These are phyloP conservation scores for Podaxis pistillaris DNA, from an alignment of 768 basidiomycete species.

Conservation along the genomic window DNA sequence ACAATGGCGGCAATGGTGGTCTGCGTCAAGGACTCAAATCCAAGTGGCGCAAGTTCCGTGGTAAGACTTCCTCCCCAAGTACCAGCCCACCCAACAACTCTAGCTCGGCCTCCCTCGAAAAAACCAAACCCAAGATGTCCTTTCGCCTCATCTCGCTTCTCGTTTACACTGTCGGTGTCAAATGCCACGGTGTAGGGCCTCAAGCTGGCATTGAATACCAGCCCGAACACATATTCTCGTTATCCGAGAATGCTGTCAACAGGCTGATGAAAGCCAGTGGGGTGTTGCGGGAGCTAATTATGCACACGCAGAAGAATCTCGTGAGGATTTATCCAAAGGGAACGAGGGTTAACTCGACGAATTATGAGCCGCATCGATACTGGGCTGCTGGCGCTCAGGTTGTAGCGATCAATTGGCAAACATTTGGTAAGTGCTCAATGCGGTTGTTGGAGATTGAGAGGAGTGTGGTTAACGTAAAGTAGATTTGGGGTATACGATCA, in stretches of 20 bases:
- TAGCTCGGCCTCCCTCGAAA: slow-evolving; percentile 12
- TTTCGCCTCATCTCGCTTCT: slow-evolving; percentile 68
- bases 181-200: slow-evolving; percentile 88
- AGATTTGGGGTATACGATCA: slow-evolving; percentile 92
- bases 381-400: slow-evolving; percentile 91
- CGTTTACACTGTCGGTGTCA: slow-evolving; percentile 94
- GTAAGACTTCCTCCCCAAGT: slow-evolving; percentile 8
- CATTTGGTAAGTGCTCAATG: slow-evolving; percentile 61
- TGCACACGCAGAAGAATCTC: slow-evolving; percentile 82
- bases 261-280: slow-evolving; percentile 64
- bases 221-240: slow-evolving; percentile 87
- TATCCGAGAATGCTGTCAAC: slow-evolving; percentile 81
- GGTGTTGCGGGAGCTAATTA: slow-evolving; percentile 66
- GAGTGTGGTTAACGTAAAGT: background rate
- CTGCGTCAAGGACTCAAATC: slow-evolving; percentile 23
- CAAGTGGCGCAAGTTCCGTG: slow-evolving; percentile 27
- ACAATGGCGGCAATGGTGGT: background rate
- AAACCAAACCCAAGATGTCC: slow-evolving; percentile 69
- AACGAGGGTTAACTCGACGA: slow-evolving; percentile 74
- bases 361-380: slow-evolving; percentile 85
- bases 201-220: slow-evolving; percentile 68
- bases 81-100: slow-evolving; percentile 17
- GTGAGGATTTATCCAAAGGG: slow-evolving; percentile 88
- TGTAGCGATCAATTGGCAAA: slow-evolving; percentile 98
- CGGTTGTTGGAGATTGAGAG: background rate